These are phyloP conservation scores for Vanderwaltozyma verrucispora DNA, from an alignment of 805 yeast species.

Conservation along the genomic window DNA sequence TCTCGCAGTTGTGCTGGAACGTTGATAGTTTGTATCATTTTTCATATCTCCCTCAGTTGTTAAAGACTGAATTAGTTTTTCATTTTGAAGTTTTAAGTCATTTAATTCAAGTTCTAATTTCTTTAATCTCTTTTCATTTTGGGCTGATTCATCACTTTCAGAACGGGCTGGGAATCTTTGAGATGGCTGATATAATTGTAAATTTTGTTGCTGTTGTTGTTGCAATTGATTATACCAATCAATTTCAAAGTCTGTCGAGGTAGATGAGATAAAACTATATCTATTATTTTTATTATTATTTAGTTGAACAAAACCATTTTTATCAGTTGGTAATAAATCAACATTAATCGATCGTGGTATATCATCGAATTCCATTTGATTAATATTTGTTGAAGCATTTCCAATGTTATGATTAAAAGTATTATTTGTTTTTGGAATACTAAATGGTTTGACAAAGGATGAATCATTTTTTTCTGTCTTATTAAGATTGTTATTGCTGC, in stretches of 20 bases:
- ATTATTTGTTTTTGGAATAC: conserved; percentile 3
- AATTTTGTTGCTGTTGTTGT: conserved; percentile 1
- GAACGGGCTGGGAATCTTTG: conserved; percentile 1
- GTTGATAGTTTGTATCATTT: not conserved
- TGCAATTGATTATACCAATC: conserved; percentile 6
- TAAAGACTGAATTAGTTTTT: conserved; percentile 23
- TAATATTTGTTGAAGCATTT: not conserved
- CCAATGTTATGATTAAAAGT: conserved; percentile 5
- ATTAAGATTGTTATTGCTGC: not conserved
- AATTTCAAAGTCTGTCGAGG: conserved; percentile 23
- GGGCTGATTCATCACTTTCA: conserved; percentile 10
- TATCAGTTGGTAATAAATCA: conserved; percentile 13
- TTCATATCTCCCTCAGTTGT: conserved; percentile 1
- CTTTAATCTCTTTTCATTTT: conserved; percentile 23
- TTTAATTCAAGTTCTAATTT: conserved; percentile 25
- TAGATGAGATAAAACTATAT: conserved; percentile 25
- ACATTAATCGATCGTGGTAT: conserved; percentile 12
- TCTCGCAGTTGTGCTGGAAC: conserved; percentile 1
- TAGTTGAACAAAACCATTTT: conserved; percentile 14
- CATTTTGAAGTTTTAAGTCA: conserved; percentile 27
- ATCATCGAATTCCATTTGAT: conserved; percentile 4
- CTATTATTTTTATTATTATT: conserved; percentile 11
- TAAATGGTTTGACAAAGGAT: not conserved
- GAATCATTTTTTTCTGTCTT: not conserved
- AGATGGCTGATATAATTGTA: conserved; percentile 4